Percentiles rank a stretch among this genome's conserved stretches.
phyloP scores from a whole-genome alignment of 345 rosid species.

The Rhodamnia rubescens region DNA sequence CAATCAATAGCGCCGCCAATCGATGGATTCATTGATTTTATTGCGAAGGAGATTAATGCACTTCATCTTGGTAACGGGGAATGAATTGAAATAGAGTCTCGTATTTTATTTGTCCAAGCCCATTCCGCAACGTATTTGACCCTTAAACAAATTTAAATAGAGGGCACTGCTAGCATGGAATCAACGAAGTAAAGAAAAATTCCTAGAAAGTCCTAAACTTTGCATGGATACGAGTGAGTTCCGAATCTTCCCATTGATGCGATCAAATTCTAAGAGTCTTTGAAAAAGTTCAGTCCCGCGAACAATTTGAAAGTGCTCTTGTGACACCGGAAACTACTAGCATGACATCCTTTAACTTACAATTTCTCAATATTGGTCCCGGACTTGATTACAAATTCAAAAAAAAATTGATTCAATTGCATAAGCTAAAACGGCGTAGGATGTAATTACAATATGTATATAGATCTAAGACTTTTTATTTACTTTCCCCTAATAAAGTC shows the following conservation, averaged over 20 bases:
- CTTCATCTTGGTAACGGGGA: background rate
- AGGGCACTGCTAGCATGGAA: background rate
- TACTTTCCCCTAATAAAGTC: background rate
- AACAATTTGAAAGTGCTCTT: background rate
- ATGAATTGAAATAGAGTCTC: background rate
- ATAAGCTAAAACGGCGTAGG: background rate
- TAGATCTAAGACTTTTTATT: background rate
- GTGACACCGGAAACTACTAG: background rate
- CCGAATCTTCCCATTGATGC: background rate
- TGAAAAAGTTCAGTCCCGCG: background rate
- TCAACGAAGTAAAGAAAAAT: background rate
- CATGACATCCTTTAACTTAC: background rate
- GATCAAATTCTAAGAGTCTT: background rate
- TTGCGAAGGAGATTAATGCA: rapidly evolving
- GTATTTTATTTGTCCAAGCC: background rate
- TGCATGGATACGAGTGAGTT: background rate
- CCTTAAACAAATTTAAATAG: background rate
- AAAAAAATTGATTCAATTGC: background rate
- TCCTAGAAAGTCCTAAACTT: background rate
- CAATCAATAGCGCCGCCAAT: background rate
- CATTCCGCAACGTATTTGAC: background rate
- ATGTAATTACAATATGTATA: background rate
- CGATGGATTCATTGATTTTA: background rate
- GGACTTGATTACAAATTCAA: background rate
- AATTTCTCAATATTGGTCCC: background rate